A percentile compares a stretch with the other conserved stretches of the same genome.
These are phyloP conservation scores for Periglandula ipomoeae DNA, from an alignment of 2,329 filamentous ascomycete genomes.

Conservation along the genomic window DNA sequence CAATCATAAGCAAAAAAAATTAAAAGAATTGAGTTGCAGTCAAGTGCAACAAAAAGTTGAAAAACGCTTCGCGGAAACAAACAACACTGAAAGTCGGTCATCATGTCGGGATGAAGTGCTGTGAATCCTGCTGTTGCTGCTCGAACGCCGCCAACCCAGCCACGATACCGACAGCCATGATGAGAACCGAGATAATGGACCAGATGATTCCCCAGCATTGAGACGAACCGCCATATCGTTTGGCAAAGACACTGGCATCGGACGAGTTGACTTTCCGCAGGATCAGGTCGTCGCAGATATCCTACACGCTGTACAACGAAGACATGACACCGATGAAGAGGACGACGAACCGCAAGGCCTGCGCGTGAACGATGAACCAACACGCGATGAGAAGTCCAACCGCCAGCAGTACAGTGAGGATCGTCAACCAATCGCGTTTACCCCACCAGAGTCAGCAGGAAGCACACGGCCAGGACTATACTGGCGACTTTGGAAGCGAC, in stretches of 20 bases:
- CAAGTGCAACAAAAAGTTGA: not conserved
- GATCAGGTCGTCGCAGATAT: conserved; percentile 77
- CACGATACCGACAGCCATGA: conserved; percentile 68
- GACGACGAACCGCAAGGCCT: conserved; percentile 64
- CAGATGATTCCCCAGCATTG: conserved; percentile 76
- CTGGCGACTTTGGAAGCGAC: conserved; percentile 73
- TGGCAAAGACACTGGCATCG: conserved; percentile 70
- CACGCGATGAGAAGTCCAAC: conserved; percentile 63
- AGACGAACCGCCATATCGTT: conserved; percentile 68
- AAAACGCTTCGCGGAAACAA: not conserved
- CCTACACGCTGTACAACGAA: conserved; percentile 72
- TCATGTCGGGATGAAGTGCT: conserved; percentile 51
- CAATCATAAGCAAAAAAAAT: too few relatives aligned
- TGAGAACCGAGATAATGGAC: conserved; percentile 60
- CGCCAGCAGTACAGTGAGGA: conserved; percentile 59
- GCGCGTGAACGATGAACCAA: conserved; percentile 73
- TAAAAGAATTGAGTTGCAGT: too few relatives aligned
- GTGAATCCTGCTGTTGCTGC: conserved; percentile 59
- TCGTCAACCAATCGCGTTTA: conserved; percentile 67
- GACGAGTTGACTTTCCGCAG: conserved; percentile 71
- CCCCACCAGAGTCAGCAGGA: conserved; percentile 78
- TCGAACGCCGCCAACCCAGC: conserved; percentile 63
- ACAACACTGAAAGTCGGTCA: not conserved
- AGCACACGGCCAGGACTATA: conserved; percentile 63
- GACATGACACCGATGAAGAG: conserved; percentile 80